Conservation (phyloP, 2,329 filamentous ascomycete species). For the Teratosphaeria viscida region DNA sequence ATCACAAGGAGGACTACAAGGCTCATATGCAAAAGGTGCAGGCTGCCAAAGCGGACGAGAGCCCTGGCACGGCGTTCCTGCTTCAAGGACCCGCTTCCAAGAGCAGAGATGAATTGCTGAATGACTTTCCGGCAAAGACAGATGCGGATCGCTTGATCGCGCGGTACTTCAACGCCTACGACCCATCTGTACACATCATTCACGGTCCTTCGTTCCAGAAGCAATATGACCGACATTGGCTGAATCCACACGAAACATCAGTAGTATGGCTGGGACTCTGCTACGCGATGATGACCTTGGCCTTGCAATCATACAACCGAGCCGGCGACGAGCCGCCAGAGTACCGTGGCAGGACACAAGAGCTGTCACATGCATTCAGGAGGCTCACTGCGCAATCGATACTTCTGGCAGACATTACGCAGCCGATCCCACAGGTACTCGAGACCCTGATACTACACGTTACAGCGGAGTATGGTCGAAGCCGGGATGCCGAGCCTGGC, state of each 20-base stretch:
- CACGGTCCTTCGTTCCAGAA: slow-evolving; percentile 71
- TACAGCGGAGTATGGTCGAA: slow-evolving; percentile 62
- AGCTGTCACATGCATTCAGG: slow-evolving; percentile 48
- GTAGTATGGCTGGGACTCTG: slow-evolving; percentile 70
- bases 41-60: slow-evolving; percentile 50
- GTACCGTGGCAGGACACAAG: slow-evolving; percentile 55
- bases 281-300: slow-evolving; percentile 65
- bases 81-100: slow-evolving; percentile 62
- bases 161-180: slow-evolving; percentile 80
- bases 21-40: slow-evolving; percentile 68
- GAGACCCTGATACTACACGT: slow-evolving; percentile 68
- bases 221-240: slow-evolving; percentile 58
- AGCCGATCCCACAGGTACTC: slow-evolving; percentile 62
- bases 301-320: slow-evolving; percentile 68
- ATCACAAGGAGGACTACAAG: slow-evolving; percentile 81
- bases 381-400: slow-evolving; percentile 68
- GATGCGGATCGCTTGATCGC: slow-evolving; percentile 76
- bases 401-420: slow-evolving; percentile 65
- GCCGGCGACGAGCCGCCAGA: slow-evolving; percentile 71
- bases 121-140: slow-evolving; percentile 68
- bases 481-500: slow-evolving; percentile 62
- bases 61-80: slow-evolving; percentile 62
- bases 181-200: slow-evolving; percentile 48
- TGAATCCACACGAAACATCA: slow-evolving; percentile 59
- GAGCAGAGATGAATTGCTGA: slow-evolving; percentile 65